Percentiles rank a stretch among this genome's conserved stretches.
These are phyloP conservation scores for Pichia deserticola DNA, from an alignment of 805 yeast species.

Conservation along the genomic window DNA sequence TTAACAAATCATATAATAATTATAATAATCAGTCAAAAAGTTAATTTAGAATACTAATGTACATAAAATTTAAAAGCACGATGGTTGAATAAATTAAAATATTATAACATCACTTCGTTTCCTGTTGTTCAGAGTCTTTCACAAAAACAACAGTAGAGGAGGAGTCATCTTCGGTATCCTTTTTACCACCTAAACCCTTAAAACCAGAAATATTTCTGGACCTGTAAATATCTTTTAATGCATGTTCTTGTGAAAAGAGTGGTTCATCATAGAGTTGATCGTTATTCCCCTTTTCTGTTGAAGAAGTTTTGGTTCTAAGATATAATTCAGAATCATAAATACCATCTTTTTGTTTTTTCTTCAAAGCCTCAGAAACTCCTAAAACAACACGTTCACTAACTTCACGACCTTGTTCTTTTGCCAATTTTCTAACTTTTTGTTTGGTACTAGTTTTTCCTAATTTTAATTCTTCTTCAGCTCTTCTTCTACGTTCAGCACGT, in stretches of 20 bases:
- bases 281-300: constrained; percentile 23
- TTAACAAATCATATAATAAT: too few relatives aligned
- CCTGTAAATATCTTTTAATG: constrained; percentile 42
- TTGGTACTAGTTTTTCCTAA: constrained; percentile 39
- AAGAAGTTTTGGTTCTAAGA: constrained; percentile 33
- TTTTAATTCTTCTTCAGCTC: constrained; percentile 41
- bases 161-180: constrained; percentile 25
- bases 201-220: constrained; percentile 23
- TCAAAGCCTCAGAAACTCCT: constrained; percentile 30
- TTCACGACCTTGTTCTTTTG: constrained; percentile 42
- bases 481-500: constrained; percentile 37
- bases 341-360: constrained; percentile 28
- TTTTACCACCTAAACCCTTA: constrained; percentile 15
- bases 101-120: neutral
- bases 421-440: constrained; percentile 34
- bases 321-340: constrained; percentile 56
- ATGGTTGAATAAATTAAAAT: neutral
- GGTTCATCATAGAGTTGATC: constrained; percentile 55
- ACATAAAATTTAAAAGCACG: too few relatives aligned
- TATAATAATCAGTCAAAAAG: too few relatives aligned
- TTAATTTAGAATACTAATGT: neutral
- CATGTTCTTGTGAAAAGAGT: constrained; percentile 46
- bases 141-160: constrained; percentile 21
- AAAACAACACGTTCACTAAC: constrained; percentile 49
- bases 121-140: constrained; percentile 11